Evolutionary conservation across 2,329 filamentous ascomycete species (phyloP).

Genomic region (Knoxdaviesia capensis): DNA sequence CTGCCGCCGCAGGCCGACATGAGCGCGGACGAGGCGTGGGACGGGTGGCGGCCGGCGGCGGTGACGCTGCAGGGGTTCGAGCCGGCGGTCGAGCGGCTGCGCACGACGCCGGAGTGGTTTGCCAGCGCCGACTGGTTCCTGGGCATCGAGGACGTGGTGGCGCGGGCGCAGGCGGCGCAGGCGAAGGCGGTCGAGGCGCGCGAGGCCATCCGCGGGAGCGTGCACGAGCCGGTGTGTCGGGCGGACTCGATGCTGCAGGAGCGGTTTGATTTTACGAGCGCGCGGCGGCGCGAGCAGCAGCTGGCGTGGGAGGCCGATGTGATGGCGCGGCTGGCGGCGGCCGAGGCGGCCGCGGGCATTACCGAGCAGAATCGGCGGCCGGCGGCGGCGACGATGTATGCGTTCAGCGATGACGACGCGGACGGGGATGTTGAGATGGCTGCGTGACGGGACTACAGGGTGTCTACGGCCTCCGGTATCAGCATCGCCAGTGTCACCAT

Average conservation of each 20-base stretch:
- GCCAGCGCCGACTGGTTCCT: slow-evolving; percentile 39
- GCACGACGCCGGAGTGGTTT: slow-evolving; percentile 21
- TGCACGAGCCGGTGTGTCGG: slow-evolving; percentile 23
- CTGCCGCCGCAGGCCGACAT: slow-evolving; percentile 14
- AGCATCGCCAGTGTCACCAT: too few species aligned
- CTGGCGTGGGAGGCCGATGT: slow-evolving; percentile 42
- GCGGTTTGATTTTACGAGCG: slow-evolving; percentile 50
- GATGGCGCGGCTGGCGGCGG: too few species aligned
- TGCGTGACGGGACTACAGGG: too few species aligned
- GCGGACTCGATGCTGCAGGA: slow-evolving; percentile 58
- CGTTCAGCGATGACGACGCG: too few species aligned
- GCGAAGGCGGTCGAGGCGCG: slow-evolving; percentile 12
- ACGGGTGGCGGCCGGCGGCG: slow-evolving; percentile 24
- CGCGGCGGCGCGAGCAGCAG: slow-evolving; percentile 39
- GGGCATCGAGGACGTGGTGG: slow-evolving; percentile 33
- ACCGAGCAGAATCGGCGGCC: too few species aligned
- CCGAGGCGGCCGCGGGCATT: too few species aligned
- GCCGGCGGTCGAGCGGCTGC: slow-evolving; percentile 29
- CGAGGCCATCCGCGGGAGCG: slow-evolving; percentile 14
- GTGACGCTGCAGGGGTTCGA: slow-evolving; percentile 36
- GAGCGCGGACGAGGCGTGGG: slow-evolving; percentile 29
- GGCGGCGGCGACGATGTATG: too few species aligned
- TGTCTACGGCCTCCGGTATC: too few species aligned
- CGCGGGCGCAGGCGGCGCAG: slow-evolving; percentile 6
- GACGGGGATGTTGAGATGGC: too few species aligned